Base-by-base conservation (phyloP, 345 rosid species). In the Eucalyptus cladocalyx region DNA sequence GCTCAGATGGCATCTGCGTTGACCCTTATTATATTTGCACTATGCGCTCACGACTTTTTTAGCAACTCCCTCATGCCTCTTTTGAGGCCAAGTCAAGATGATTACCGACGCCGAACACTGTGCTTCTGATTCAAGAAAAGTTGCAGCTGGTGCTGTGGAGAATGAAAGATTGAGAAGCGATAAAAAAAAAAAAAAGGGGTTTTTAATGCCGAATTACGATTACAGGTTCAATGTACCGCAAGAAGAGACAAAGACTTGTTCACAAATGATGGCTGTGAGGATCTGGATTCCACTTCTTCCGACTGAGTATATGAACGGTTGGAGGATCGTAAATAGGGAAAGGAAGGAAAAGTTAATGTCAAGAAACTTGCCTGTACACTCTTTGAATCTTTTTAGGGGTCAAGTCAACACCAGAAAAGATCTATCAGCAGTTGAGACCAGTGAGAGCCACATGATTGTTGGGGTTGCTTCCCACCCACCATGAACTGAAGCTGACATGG, bases 391-490 rank as follows among this genome's bases (percentile, higher is more conserved):
- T 76, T 19, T 37, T 56, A 37, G 83, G 47, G 83, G 83, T 37
- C 83, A 40, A 37, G 83, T 76, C 45, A 37, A 76, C 83, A 76
- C 83, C 83, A 11, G 47, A 28, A 76, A 76, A 37, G 83, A 43
- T 37, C 47, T 19, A 72, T 72, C 81, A 37, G 83, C 83, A 76
- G 83, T 76, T 76, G 83, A 93, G 90, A 45, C 93, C 93, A 76
- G 93, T 87, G 28, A 92, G 89, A 18, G 93, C 86, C 88, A 93
- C 91, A 67, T 86, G 90, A 53, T 48, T 62, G 32, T 86, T 54
- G 67, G 91, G 91, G 92, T 87, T 93, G 93, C 93, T 91, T 76
- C 93, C 93, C 15, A 87, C 89, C 95, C 95, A 94, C 95, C 97
- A 95, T 40, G 93, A 92, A 89, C 92, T 90, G 90, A 94, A 90